Percentiles rank a stretch among this genome's conserved stretches.
phyloP scores from a whole-genome alignment of 257 asterid genomes.

The Solanum gandarillasii region DNA sequence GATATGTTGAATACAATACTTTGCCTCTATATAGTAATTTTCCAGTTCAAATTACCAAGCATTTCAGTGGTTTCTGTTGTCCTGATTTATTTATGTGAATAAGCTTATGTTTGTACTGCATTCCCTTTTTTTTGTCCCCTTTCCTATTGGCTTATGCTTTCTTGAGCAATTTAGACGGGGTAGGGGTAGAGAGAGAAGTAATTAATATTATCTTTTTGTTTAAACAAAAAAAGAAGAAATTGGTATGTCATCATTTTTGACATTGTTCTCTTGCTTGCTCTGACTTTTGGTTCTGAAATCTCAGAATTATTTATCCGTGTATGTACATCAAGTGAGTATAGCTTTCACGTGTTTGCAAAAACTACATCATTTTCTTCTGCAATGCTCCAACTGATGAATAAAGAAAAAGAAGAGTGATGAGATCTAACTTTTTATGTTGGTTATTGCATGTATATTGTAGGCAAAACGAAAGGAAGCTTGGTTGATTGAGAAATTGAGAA shows the following conservation, averaged over 20 bases:
- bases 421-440: background rate
- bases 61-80: background rate
- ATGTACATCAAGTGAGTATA: background rate
- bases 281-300: background rate
- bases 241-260: background rate
- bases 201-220: background rate
- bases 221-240: background rate
- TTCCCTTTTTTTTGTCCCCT: background rate
- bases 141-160: background rate
- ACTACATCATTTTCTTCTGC: background rate
- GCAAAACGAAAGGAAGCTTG: conserved; percentile 89
- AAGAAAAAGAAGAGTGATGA: background rate
- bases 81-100: background rate
- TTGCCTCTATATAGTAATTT: background rate
- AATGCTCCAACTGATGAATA: background rate
- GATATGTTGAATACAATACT: background rate
- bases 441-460: conserved; percentile 15
- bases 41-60: background rate
- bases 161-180: background rate
- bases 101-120: background rate
- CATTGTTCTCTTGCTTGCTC: background rate
- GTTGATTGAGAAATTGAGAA: conserved; percentile 91
- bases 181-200: background rate
- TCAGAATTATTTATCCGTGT: background rate
- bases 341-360: background rate